Percentiles rank a stretch among this genome's conserved stretches.
Evolutionary conservation across 2,329 filamentous ascomycete species (phyloP).

Genomic region (Penicillium vulpinum): DNA sequence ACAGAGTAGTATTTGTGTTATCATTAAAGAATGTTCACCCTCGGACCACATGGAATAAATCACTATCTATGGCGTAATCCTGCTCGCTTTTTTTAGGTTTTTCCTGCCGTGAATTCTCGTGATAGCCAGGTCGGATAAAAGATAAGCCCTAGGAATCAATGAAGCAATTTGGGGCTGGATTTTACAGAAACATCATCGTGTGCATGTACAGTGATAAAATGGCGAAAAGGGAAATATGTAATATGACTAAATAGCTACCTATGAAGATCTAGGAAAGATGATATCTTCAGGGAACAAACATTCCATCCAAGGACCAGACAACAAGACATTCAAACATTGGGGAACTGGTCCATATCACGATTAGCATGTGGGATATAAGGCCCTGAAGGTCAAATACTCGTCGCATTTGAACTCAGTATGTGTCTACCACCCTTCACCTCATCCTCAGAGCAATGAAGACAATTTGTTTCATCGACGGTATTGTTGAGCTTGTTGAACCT

Average conservation of each 20-base stretch:
- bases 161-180: background rate
- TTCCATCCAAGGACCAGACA: background rate
- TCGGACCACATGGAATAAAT: background rate
- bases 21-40: too few relatives aligned
- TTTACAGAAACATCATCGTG: background rate
- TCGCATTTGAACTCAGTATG: background rate
- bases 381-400: background rate
- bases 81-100: background rate
- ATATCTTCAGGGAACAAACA: background rate
- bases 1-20: too few relatives aligned
- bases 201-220: background rate
- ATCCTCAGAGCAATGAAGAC: background rate
- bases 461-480: background rate
- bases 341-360: background rate
- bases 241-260: background rate
- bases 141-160: background rate
- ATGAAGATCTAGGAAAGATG: background rate
- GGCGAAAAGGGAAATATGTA: background rate
- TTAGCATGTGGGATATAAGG: background rate
- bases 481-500: conserved; percentile 50
- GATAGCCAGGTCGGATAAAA: background rate
- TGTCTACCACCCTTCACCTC: background rate
- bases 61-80: background rate
- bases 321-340: background rate
- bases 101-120: background rate